These are phyloP conservation scores for Thuja plicata DNA, from an alignment of 83 land plant species.

Conservation along the genomic window DNA sequence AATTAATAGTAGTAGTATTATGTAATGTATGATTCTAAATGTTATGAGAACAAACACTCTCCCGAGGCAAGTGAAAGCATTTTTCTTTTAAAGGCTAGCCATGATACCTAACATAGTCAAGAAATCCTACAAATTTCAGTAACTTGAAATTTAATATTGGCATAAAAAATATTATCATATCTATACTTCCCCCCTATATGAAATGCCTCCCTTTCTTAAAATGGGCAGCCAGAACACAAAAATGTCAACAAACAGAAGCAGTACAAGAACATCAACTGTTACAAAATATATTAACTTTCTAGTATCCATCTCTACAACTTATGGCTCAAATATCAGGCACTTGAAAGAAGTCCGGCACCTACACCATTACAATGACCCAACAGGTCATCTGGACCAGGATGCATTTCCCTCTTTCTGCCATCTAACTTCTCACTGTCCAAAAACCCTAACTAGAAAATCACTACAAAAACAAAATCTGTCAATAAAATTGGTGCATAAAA, in stretches of 20 bases:
- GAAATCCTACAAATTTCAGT: background rate
- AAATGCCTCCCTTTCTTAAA: background rate
- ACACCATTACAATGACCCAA: background rate
- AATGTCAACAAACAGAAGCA: background rate
- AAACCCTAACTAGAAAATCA: background rate
- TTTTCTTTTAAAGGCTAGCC: background rate
- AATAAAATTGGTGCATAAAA: background rate
- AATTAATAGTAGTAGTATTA: background rate
- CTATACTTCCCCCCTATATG: background rate
- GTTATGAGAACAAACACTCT: too few species aligned
- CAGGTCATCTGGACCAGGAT: background rate
- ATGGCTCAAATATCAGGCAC: background rate
- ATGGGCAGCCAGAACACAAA: too few species aligned
- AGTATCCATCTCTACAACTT: background rate
- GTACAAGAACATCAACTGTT: background rate
- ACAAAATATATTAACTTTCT: background rate
- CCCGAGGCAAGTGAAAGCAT: too few species aligned
- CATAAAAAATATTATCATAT: background rate
- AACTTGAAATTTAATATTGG: background rate
- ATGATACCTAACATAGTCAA: background rate
- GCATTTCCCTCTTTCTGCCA: background rate
- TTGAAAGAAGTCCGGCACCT: background rate
- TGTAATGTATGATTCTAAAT: too few species aligned
- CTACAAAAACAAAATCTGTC: background rate
- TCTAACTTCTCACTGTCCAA: background rate